Evolutionary conservation across 2,329 filamentous ascomycete genomes (phyloP).

Genomic region (Pseudohalonectria lignicola): DNA sequence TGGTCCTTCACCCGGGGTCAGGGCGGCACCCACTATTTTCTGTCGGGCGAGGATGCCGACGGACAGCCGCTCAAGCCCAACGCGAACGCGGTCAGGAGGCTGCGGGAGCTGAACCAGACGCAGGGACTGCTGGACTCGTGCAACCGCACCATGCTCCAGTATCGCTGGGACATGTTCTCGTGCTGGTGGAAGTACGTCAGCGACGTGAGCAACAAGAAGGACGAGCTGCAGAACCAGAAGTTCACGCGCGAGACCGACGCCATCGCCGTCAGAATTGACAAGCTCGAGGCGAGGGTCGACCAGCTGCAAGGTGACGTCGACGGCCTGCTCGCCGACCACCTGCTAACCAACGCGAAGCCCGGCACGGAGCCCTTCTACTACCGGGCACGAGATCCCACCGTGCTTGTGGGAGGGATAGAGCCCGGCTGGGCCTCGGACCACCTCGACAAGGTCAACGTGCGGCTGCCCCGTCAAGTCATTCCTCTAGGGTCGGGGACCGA

Average conservation of each 20-base stretch:
- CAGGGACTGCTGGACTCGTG: slow-evolving; percentile 13
- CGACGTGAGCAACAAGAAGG: slow-evolving; percentile 9
- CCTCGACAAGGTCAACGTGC: slow-evolving; percentile 12
- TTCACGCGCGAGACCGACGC: background rate
- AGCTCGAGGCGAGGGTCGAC: background rate
- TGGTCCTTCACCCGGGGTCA: slow-evolving; percentile 14
- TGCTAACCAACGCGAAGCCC: slow-evolving; percentile 10
- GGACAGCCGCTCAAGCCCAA: background rate
- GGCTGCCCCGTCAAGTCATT: slow-evolving; percentile 10
- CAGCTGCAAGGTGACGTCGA: background rate
- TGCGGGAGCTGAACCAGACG: slow-evolving; percentile 12
- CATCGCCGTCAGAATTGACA: background rate
- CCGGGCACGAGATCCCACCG: slow-evolving; percentile 22
- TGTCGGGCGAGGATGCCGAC: slow-evolving; percentile 10
- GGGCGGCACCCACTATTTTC: slow-evolving; percentile 16
- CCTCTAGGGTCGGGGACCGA: background rate
- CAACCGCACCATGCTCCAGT: slow-evolving; percentile 8
- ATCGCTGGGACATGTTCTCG: slow-evolving; percentile 27
- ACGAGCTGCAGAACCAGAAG: background rate
- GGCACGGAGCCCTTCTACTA: slow-evolving; percentile 15
- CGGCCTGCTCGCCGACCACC: slow-evolving; percentile 2
- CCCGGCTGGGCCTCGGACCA: slow-evolving; percentile 27
- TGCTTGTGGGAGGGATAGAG: slow-evolving; percentile 22
- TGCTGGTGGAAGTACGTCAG: slow-evolving; percentile 27
- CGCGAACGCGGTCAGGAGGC: background rate